Evolutionary conservation across 768 basidiomycete species (phyloP).

Genomic region (Podaxis carcinomalis): DNA sequence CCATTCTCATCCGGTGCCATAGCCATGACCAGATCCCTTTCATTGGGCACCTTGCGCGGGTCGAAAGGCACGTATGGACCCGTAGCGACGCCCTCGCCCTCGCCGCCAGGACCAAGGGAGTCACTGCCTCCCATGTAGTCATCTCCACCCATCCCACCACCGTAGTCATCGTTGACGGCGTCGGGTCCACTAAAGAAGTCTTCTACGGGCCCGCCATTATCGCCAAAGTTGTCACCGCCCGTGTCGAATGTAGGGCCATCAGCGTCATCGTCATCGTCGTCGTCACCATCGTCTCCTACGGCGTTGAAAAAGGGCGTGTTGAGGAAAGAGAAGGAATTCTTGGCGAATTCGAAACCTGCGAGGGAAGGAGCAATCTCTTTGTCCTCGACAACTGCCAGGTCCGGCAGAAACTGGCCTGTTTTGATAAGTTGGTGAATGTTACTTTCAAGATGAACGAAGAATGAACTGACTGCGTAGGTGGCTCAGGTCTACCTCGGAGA

Average conservation of each 20-base stretch:
- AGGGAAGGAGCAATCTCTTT: constrained; percentile 82
- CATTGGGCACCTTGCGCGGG: constrained; percentile 70
- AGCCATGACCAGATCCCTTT: constrained; percentile 81
- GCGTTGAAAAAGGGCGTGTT: constrained; percentile 58
- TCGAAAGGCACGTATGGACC: constrained; percentile 77
- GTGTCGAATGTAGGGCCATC: constrained; percentile 38
- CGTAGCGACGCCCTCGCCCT: constrained; percentile 32
- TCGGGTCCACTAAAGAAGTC: constrained; percentile 38
- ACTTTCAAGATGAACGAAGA: constrained; percentile 1
- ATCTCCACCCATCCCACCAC: constrained; percentile 34
- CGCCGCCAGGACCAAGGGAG: constrained; percentile 40
- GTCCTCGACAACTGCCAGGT: constrained; percentile 55
- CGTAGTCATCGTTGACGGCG: constrained; percentile 35
- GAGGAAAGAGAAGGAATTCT: constrained; percentile 58
- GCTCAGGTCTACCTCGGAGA: constrained; percentile 62
- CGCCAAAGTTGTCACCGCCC: constrained; percentile 19
- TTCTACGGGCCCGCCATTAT: constrained; percentile 19
- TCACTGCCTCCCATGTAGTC: constrained; percentile 37
- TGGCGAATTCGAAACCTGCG: constrained; percentile 77
- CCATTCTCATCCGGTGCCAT: constrained; percentile 65
- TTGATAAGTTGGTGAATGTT: constrained; percentile 1
- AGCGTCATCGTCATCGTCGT: constrained; percentile 25
- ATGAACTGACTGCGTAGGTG: constrained; percentile 52
- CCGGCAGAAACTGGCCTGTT: constrained; percentile 69
- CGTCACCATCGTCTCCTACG: constrained; percentile 36